phyloP scores from a whole-genome alignment of 257 asterid species.

The Petunia secreta region DNA sequence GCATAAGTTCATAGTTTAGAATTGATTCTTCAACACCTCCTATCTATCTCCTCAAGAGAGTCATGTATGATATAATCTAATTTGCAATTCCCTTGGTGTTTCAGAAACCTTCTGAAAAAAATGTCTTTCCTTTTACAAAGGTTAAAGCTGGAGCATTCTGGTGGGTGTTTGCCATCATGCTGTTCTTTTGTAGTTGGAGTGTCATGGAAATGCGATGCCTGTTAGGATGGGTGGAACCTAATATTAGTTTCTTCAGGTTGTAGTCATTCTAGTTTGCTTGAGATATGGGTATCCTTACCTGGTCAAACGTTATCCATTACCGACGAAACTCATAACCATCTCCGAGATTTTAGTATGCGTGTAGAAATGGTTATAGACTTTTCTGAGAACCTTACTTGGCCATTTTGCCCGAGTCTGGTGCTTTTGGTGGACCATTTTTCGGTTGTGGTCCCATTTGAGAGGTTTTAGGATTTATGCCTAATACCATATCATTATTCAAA shows the following conservation, averaged over 20 bases:
- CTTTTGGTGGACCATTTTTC: neutral
- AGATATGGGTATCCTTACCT: neutral
- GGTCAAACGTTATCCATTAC: neutral
- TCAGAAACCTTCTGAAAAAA: neutral
- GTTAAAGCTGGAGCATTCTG: neutral
- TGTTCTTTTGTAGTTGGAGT: neutral
- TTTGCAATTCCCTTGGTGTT: neutral
- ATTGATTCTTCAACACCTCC: conserved; percentile 15
- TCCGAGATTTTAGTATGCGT: neutral
- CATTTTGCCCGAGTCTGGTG: neutral
- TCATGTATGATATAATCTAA: conserved; percentile 8
- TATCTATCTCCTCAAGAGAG: conserved; percentile 1
- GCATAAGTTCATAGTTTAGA: neutral
- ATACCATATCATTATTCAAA: neutral
- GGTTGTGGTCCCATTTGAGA: neutral
- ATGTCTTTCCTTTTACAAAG: neutral
- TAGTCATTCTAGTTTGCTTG: neutral
- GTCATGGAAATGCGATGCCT: neutral
- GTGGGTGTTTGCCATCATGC: neutral
- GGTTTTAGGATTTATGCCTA: neutral
- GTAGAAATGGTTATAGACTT: neutral
- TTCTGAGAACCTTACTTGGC: neutral
- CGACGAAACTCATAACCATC: neutral
- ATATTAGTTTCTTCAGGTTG: neutral
- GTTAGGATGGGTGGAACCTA: neutral